Conservation (phyloP, 2,329 filamentous ascomycete genomes). For the Tolypocladium album region DNA sequence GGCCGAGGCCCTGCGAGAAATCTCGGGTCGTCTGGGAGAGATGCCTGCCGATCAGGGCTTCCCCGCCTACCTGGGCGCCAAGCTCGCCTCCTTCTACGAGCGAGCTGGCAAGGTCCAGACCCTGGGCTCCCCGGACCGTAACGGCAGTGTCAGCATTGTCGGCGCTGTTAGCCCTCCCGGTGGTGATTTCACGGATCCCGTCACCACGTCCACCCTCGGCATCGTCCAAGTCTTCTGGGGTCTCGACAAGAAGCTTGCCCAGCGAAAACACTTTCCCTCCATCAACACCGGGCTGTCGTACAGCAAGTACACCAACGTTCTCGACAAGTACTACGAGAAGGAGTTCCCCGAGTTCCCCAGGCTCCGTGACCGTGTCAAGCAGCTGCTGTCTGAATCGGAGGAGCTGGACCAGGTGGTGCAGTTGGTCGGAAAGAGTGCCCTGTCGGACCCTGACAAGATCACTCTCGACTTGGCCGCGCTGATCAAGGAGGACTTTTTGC, state of each 20-base stretch:
- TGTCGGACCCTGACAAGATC: slow-evolving; percentile 97
- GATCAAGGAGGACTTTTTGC: slow-evolving; percentile 96
- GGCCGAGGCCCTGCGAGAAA: slow-evolving; percentile 96
- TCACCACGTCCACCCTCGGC: slow-evolving; percentile 84
- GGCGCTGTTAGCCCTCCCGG: slow-evolving; percentile 94
- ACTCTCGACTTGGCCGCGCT: slow-evolving; percentile 84
- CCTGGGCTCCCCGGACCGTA: slow-evolving; percentile 78
- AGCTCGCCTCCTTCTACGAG: slow-evolving; percentile 98
- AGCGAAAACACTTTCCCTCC: slow-evolving; percentile 97
- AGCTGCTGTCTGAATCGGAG: slow-evolving; percentile 88
- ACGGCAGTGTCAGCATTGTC: slow-evolving; percentile 93
- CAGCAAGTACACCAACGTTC: slow-evolving; percentile 83
- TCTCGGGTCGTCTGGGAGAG: slow-evolving; percentile 96
- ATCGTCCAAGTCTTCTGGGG: slow-evolving; percentile 99
- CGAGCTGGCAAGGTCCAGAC: slow-evolving; percentile 81
- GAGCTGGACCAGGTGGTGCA: slow-evolving; percentile 98
- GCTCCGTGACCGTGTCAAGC: slow-evolving; percentile 84
- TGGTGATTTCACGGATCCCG: slow-evolving; percentile 98
- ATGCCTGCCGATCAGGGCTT: slow-evolving; percentile 99
- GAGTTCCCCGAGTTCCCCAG: slow-evolving; percentile 89
- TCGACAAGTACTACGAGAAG: slow-evolving; percentile 93
- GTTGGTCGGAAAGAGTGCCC: slow-evolving; percentile 90
- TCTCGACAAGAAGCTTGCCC: slow-evolving; percentile 97
- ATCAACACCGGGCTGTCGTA: slow-evolving; percentile 94
- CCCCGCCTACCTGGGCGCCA: slow-evolving; percentile 92